A percentile compares a stretch with the other conserved stretches of the same genome.
These are phyloP conservation scores for Bipolaris oryzae DNA, from an alignment of 2,329 filamentous ascomycete species.

Conservation along the genomic window DNA sequence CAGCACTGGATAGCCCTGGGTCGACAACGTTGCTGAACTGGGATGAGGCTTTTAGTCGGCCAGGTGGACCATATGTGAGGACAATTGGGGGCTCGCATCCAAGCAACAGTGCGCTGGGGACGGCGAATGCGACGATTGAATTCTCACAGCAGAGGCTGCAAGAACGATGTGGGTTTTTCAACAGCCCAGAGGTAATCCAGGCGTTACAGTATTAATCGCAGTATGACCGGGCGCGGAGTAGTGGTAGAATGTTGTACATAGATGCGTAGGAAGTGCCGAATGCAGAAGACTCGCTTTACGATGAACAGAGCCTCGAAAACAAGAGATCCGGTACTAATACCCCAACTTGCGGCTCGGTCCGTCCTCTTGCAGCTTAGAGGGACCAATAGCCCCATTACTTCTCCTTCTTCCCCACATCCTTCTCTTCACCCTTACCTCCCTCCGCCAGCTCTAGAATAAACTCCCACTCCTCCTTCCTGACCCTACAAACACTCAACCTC, in stretches of 20 bases:
- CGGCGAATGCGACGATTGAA: conserved; percentile 35
- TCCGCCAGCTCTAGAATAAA: conserved; percentile 62
- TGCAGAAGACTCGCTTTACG: too few relatives aligned
- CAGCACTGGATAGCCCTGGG: conserved; percentile 22
- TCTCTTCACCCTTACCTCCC: conserved; percentile 9
- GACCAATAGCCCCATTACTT: background rate
- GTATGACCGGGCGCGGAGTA: conserved; percentile 36
- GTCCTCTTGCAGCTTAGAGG: background rate
- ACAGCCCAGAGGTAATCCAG: conserved; percentile 52
- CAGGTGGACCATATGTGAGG: conserved; percentile 29
- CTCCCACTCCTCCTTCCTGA: conserved; percentile 68
- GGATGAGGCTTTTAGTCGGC: conserved; percentile 45
- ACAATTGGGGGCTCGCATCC: conserved; percentile 53
- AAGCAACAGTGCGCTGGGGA: conserved; percentile 52
- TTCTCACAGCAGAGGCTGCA: conserved; percentile 50
- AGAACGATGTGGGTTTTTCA: conserved; percentile 57
- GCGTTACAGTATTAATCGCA: conserved; percentile 41
- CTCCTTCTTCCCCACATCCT: background rate
- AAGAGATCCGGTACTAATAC: background rate
- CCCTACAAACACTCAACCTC: conserved; percentile 80
- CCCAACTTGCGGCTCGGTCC: background rate
- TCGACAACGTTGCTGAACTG: conserved; percentile 40
- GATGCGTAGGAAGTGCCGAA: background rate
- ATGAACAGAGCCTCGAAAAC: background rate
- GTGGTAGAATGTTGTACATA: conserved; percentile 14